Base-by-base conservation (phyloP, 805 yeast genomes). In the Saturnispora sanitii region DNA sequence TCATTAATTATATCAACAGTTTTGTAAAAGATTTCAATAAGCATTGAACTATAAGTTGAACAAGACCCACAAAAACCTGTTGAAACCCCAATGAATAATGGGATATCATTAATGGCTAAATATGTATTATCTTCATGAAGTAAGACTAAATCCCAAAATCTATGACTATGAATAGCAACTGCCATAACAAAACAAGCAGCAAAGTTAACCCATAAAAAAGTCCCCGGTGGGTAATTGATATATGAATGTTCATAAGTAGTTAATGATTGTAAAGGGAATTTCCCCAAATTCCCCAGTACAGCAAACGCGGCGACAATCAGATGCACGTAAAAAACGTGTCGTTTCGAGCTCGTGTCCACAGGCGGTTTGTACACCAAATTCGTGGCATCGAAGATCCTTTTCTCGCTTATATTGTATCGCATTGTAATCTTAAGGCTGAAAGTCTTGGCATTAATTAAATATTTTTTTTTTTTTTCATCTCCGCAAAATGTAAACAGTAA, bases 51-150 rank as follows among this genome's bases (percentile, higher is more conserved):
- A 50, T 83, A 84, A 1, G 95, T 81, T 1, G 95, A 82, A 31
- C 80, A 64, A 0, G 86, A 68, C 0, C 96, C 96, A 59, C 95
- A 85, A 52, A 75, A 78, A 0, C 95, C 96, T 0, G 87, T 75
- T 1, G 88, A 74, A 6, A 83, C 46, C 0, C 83, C 86, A 2
- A 66, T 61, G 46, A 73, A 76, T 1, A 82, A 45, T 0, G 75
- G 70, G 8, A 73, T 50, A 3, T 66, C 51, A 6, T 65, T 72
- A 47, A 69, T 73, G 19, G 44, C 49, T 2, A 37, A 35, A 18
- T 45, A n/a, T n/a, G n/a, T 51, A 0, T 28, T 25, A 3, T 53
- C 43, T 12, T 18, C 33, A 16, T 12, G 6, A 7, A 30, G 15
- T 8, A 50, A 35, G 2, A 43, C 22, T 4, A 7, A 16, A 12